Conservation (phyloP, 1,139 yeast genomes). For the Magnusiomyces paraingens region DNA sequence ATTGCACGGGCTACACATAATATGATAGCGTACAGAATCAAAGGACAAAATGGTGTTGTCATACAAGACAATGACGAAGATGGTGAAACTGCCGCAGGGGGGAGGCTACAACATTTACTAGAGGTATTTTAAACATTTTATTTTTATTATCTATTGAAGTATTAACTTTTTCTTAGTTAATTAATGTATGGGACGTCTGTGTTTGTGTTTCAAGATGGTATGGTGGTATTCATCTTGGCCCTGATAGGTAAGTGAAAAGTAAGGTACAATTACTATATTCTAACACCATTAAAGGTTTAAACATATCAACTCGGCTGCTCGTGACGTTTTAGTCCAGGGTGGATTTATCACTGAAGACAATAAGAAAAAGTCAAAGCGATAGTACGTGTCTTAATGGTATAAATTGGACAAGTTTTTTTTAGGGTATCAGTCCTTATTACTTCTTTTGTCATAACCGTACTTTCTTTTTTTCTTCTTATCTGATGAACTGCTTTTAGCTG, state of each 20-base stretch:
- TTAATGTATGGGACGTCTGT: conserved; percentile 77
- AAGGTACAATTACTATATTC: neutral
- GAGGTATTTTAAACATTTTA: conserved; percentile 37
- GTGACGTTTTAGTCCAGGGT: conserved; percentile 73
- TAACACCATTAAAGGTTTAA: conserved; percentile 50
- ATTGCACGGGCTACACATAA: conserved; percentile 68
- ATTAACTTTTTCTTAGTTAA: conserved; percentile 16
- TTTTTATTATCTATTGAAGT: neutral
- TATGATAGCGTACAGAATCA: conserved; percentile 81
- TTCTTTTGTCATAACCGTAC: neutral
- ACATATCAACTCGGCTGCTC: conserved; percentile 82
- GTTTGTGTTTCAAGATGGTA: conserved; percentile 91
- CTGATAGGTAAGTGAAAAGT: conserved; percentile 45
- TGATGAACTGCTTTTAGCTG: neutral
- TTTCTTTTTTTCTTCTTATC: neutral
- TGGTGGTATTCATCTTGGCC: conserved; percentile 88
- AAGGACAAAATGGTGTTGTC: conserved; percentile 43
- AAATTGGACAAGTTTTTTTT: conserved; percentile 13
- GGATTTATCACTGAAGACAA: conserved; percentile 38
- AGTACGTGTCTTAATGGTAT: conserved; percentile 10
- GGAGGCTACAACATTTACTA: conserved; percentile 71
- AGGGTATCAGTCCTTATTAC: conserved; percentile 5
- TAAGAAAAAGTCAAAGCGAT: conserved; percentile 16
- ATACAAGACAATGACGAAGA: conserved; percentile 92
- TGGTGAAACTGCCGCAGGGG: conserved; percentile 96